These are phyloP conservation scores for Solanum clarkiae DNA, from an alignment of 257 asterid genomes.

Conservation along the genomic window DNA sequence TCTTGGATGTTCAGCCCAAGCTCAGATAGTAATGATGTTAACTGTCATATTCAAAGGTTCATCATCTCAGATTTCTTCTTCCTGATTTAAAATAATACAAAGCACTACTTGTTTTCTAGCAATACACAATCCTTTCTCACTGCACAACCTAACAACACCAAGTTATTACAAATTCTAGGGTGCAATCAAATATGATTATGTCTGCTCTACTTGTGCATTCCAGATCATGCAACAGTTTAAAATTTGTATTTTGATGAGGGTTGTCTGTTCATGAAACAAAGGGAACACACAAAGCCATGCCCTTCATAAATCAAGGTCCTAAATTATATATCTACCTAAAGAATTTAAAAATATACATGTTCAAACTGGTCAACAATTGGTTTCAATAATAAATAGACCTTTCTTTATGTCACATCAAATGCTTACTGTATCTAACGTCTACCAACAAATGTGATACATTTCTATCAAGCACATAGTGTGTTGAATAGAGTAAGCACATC, in stretches of 20 bases:
- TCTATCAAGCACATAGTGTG: neutral
- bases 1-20: conserved; percentile 93
- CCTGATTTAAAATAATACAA: neutral
- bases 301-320: neutral
- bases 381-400: neutral
- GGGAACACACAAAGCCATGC: neutral
- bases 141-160: neutral
- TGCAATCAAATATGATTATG: neutral
- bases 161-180: neutral
- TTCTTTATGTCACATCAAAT: neutral
- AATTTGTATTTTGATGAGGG: neutral
- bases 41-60: conserved; percentile 44
- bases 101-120: neutral
- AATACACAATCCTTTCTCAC: neutral
- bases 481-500: neutral
- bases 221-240: neutral
- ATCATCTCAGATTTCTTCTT: neutral
- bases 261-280: neutral
- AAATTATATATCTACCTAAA: neutral
- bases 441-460: neutral
- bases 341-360: neutral
- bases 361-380: neutral
- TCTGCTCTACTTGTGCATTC: neutral
- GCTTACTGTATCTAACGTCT: neutral
- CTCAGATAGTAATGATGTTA: conserved; percentile 87